Evolutionary conservation across 2,329 filamentous ascomycete genomes (phyloP).

Genomic region (Beauveria varroae): DNA sequence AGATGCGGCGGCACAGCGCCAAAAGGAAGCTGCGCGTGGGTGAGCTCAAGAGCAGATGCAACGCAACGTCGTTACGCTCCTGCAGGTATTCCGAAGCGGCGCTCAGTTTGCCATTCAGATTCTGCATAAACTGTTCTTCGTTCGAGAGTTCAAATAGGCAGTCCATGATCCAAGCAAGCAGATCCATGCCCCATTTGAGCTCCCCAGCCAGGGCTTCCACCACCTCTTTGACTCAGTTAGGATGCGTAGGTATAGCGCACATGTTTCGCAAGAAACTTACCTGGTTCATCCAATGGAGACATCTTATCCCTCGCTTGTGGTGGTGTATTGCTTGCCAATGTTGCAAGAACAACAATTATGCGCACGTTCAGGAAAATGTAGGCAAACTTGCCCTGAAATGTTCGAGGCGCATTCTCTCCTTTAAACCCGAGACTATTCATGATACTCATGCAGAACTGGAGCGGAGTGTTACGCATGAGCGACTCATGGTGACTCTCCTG

Average conservation of each 20-base stretch:
- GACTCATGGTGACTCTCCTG: conserved; percentile 65
- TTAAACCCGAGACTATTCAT: conserved; percentile 71
- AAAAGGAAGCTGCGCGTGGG: conserved; percentile 66
- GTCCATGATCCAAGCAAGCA: conserved; percentile 57
- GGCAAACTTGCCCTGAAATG: conserved; percentile 64
- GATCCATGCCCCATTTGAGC: conserved; percentile 69
- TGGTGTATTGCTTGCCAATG: conserved; percentile 53
- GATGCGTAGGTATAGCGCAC: neutral
- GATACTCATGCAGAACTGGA: conserved; percentile 71
- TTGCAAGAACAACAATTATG: conserved; percentile 59
- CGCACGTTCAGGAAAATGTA: conserved; percentile 69
- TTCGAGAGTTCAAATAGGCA: conserved; percentile 48
- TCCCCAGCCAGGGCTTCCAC: conserved; percentile 66
- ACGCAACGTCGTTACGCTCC: conserved; percentile 46
- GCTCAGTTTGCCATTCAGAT: conserved; percentile 40
- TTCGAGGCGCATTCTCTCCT: conserved; percentile 53
- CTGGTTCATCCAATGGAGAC: conserved; percentile 54
- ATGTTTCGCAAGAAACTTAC: conserved; percentile 19
- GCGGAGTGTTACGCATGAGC: conserved; percentile 62
- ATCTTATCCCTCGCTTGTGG: conserved; percentile 46
- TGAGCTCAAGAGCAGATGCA: conserved; percentile 64
- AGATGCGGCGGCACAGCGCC: conserved; percentile 57
- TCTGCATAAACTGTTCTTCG: conserved; percentile 42
- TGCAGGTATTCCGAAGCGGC: conserved; percentile 46
- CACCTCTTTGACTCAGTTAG: conserved; percentile 45